Base-by-base conservation (phyloP, 306 rosid species). In the Trifolium subterraneum region DNA sequence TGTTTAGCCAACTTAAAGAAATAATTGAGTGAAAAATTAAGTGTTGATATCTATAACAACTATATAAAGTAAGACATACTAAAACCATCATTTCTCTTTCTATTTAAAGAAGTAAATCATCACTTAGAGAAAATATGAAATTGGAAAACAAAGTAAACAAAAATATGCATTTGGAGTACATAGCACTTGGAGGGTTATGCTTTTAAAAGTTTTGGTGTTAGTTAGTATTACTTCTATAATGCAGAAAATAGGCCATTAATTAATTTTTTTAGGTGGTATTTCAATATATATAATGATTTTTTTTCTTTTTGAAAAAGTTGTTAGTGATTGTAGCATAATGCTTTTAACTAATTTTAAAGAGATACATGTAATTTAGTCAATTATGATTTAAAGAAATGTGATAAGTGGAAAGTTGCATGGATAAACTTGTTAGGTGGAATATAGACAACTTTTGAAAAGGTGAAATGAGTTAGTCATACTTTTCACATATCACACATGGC, bases 381-480 rank as follows among this genome's bases (percentile, higher is more conserved):
- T n/a, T 64, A 2, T 63, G 13, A 44, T 61, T 68, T 78, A 62
- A 61, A 70, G 59, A 70, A 74, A 69, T 62, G 62, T 70, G 18
- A 29, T 52, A 64, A 33, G 18, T 44, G 38, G 31, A 71, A 76
- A 62, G 80, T 55, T 81, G 81, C 66, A 56, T 65, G 75, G 78
- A 81, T 45, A 56, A 71, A 69, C 63, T 75, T 62, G 65, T 25
- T 71, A 44, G 81, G 59, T 56, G 42, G 75, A 29, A 60, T 73
- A 16, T 33, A 54, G 48, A 54, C 72, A 80, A 61, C 51, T 59
- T 62, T 51, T 71, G 63, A 52, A 51, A 80, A 73, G 73, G 62
- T 74, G 27, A 67, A 66, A 73, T 38, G 39, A 71, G 18, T 19
- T 55, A 71, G 48, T 65, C 16, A 18, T 66, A 48, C 73, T 54